phyloP scores from a whole-genome alignment of 768 basidiomycete genomes.

The Clitopilus passeckerianus region DNA sequence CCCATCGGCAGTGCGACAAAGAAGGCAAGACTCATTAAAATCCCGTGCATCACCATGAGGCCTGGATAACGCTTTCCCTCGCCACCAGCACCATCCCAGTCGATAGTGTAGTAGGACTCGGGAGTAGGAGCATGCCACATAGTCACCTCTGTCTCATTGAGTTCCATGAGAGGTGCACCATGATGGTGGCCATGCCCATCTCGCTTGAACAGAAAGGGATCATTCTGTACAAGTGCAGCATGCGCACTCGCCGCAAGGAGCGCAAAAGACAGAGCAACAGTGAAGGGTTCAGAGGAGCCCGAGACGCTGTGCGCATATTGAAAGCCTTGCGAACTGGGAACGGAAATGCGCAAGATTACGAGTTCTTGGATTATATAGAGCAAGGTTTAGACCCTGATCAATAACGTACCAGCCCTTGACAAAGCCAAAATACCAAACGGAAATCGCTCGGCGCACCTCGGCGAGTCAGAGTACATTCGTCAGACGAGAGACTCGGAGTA shows the following conservation, averaged over 20 bases:
- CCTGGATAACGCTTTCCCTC: slow-evolving; percentile 48
- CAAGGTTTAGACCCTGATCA: not conserved
- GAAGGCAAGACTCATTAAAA: slow-evolving; percentile 75
- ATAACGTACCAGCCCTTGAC: not conserved
- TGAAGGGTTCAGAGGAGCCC: not conserved
- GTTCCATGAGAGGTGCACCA: slow-evolving; percentile 44
- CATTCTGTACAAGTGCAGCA: slow-evolving; percentile 11
- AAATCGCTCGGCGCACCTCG: not conserved
- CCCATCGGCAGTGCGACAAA: slow-evolving; percentile 80
- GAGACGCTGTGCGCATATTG: not conserved
- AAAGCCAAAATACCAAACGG: not conserved
- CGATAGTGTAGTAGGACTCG: slow-evolving; percentile 79
- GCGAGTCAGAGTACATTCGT: not conserved
- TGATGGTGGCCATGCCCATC: slow-evolving; percentile 47
- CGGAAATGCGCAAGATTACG: not conserved
- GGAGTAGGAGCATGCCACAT: slow-evolving; percentile 65
- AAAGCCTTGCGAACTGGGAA: not conserved
- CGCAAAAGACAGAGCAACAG: slow-evolving; percentile 4
- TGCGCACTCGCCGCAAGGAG: slow-evolving; percentile 13
- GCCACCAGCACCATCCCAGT: slow-evolving; percentile 52
- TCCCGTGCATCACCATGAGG: slow-evolving; percentile 69
- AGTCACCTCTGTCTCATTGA: slow-evolving; percentile 77
- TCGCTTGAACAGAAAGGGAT: slow-evolving; percentile 12
- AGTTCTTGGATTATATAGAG: not conserved
- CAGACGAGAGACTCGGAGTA: not conserved